Evolutionary conservation across 495 filamentous ascomycete genomes (phyloP), one percentile per base, ranked within the genome.

Genomic region (Tuber borchii): DNA sequence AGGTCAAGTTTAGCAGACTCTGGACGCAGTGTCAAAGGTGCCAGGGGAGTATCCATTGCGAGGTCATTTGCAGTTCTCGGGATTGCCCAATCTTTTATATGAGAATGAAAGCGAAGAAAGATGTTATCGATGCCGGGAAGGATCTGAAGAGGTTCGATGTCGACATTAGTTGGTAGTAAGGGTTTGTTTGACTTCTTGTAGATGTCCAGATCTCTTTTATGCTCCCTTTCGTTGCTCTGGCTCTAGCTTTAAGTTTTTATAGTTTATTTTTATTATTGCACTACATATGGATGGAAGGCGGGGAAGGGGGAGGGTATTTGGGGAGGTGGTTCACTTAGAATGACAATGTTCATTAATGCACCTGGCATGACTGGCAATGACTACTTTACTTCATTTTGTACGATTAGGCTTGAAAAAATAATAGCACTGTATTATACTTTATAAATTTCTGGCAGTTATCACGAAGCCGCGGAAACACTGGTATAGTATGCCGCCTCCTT

Each of bases 41-140:
- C 83, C 95, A 99, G 85, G 95, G 95, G 20, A 97, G 93, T 83
- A 90, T 99, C 87, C 95, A 99, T 85, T 93, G 91, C 82, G 95
- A 99, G 85, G 95, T 99, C 37, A 98, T 99, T 78, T 99, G 95
- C 87, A 93, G 91, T 61, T 94, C 91, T 78, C 92, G 92, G 82
- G 95, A 99, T 85, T 99, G 95, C 82, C 95, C 95, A 6, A 99
- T 99, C 78, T 99, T 97, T 85, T 99, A 99, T 83, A 99, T 98
- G 95, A 91, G 95, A 7, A 99, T 99, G 95, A 99, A 99, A 86
- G 94, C 94, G 40, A 97, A 97, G 89, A 99, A 98, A 86, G 95
- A 99, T 83, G 90, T 98, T 68, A 94, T 97, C 84, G 95, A 99
- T 86, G 90, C 89, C 5, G 93, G 93, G 76, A 97, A 93, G 87